Conservation (phyloP, 768 basidiomycete species). For the Tricholoma bakamatsutake region DNA sequence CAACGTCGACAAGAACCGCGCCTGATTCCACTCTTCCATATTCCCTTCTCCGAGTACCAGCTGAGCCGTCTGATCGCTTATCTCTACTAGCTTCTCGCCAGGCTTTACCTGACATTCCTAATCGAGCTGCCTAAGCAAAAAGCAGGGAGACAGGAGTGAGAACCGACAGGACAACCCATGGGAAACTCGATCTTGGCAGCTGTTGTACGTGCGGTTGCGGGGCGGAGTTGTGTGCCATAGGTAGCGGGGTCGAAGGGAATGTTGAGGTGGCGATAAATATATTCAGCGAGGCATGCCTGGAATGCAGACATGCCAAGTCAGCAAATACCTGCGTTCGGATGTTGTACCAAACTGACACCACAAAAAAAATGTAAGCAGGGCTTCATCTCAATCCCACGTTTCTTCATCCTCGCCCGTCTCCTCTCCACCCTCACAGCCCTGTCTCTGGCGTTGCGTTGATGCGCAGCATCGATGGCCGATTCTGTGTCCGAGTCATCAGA, state of each 20-base stretch:
- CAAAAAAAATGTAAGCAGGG: background rate
- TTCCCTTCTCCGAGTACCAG: background rate
- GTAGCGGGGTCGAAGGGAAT: background rate
- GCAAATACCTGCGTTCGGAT: background rate
- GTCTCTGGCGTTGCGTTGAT: background rate
- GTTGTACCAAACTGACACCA: background rate
- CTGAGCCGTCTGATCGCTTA: background rate
- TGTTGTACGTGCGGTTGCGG: background rate
- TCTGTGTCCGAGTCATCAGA: background rate
- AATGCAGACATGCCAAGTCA: background rate
- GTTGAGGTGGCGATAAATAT: background rate
- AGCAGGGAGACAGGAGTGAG: background rate
- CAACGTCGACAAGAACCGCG: background rate
- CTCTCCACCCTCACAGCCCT: background rate
- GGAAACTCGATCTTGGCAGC: background rate
- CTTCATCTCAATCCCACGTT: background rate
- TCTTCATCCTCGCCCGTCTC: background rate
- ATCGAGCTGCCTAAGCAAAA: background rate
- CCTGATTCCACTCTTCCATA: background rate
- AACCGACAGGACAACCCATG: background rate
- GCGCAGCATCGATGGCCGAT: background rate
- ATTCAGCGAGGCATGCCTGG: background rate
- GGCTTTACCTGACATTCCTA: background rate
- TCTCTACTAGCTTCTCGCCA: background rate
- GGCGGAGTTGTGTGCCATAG: background rate